These are phyloP conservation scores for Ramalina peruviana DNA, from an alignment of 495 filamentous ascomycete genomes.

Conservation along the genomic window DNA sequence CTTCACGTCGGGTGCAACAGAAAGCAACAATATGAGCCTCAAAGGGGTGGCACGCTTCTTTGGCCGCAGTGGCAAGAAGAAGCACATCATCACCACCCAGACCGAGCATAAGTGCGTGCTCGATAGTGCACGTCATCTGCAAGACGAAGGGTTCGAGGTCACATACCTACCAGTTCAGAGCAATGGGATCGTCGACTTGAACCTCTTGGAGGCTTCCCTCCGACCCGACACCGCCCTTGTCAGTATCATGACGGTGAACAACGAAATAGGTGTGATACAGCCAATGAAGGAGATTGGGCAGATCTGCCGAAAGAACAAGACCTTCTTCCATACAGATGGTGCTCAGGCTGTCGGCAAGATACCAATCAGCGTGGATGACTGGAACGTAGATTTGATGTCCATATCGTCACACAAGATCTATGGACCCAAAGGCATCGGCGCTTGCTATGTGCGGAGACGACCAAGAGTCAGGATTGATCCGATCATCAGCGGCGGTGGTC, in stretches of 20 bases:
- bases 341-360: constrained; percentile 98
- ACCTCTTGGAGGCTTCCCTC: constrained; percentile 80
- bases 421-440: constrained; percentile 91
- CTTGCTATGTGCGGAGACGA: constrained; percentile 84
- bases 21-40: constrained; percentile 99
- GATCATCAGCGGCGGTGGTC: constrained; percentile 89
- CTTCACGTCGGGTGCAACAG: constrained; percentile 93
- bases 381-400: constrained; percentile 96
- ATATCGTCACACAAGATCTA: constrained; percentile 99
- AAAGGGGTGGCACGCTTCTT: constrained; percentile 97
- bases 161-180: constrained; percentile 84
- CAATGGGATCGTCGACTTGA: constrained; percentile 72
- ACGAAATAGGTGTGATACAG: constrained; percentile 97
- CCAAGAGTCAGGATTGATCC: constrained; percentile 90
- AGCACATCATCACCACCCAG: constrained; percentile 91
- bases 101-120: constrained; percentile 99
- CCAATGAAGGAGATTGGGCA: constrained; percentile 87
- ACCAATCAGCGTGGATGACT: constrained; percentile 85
- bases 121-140: constrained; percentile 89
- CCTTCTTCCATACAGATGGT: constrained; percentile 97
- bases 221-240: constrained; percentile 82
- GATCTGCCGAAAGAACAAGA: constrained; percentile 77
- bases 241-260: constrained; percentile 98
- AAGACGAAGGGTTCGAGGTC: constrained; percentile 91
- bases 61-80: constrained; percentile 84